Base-by-base conservation (phyloP, 371 early-diverging fungal species). In the Phascolomyces articulosus region DNA sequence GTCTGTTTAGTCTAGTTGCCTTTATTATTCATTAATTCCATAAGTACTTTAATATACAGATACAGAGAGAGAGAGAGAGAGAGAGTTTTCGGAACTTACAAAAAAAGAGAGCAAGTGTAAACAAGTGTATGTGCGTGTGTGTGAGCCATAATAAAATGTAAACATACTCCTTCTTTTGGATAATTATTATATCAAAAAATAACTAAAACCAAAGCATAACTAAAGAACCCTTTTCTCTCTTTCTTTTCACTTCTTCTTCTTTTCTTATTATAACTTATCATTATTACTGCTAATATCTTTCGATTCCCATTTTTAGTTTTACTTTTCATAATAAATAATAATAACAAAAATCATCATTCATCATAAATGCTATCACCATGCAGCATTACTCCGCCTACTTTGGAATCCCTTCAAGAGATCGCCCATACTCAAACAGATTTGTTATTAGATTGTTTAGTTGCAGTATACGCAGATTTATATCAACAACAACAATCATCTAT, bases 401-500 rank as follows among this genome's bases (percentile, higher is more conserved):
- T 58, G 58, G 58, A 58, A 26, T 49, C 41, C 23, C 40, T 61
- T 13, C 41, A 55, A 29, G 55, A 63, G 41, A 27, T 59, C 23
- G 47, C 56, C 56, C 31, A 54, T 18, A 26, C 40, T 29, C 53
- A 62, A 31, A 40, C 62, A 11, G 66, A 70, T 24, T 51, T 58
- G 16, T 31, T 65, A 24, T 34, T 70, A 11, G 70, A 70, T 29
- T 65, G 65, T 51, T 40, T 70, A 20, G 58, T 66, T 27, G 70
- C 70, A 27, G 40, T 70, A 1, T 66, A 65, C 29, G 40, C 66
- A 13, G 63, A 65, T 20, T 53, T 56, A 13, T 55, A 26, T 54
- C 28, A 28, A 24, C 23, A 55, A 59, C 40, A 44, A 56, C 49
- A 26, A 40, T 31, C 31, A 28, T 34, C 62, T 26, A 59, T 64